Evolutionary conservation across 768 basidiomycete genomes (phyloP), one percentile per base, ranked within the genome.

Genomic region (Dentipellis fragilis): DNA sequence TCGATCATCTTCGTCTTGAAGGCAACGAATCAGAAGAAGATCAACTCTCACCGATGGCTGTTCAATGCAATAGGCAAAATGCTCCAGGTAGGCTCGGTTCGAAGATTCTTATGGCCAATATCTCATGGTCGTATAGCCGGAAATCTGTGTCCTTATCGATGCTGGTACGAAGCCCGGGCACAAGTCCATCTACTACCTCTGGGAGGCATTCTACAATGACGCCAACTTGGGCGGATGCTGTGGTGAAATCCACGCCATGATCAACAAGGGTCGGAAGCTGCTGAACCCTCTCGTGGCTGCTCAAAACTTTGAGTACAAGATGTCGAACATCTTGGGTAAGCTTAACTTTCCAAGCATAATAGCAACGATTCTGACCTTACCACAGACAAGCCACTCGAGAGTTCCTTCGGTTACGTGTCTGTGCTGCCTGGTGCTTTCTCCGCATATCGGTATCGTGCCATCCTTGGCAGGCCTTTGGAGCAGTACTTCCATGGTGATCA

Each of bases 271-370:
- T 46, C 84, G 70, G 70, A 96, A 96, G 69, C 80, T 97, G 22
- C 68, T 97, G 58, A 97, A 97, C 65, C 94, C 92, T 17, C 73
- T 93, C 50, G 80, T 97, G 34, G 94, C 94, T 8, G 93, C 94
- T 14, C 94, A 97, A 69, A 96, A 97, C 71, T 94, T 94, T 63
- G 93, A 94, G 72, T 96, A 96, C 74, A 96, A 93, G 73, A 95
- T 97, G 90, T 93, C 91, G 47, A 96, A 97, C 71, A 96, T 98
- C 65, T 75, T 97, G 29, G 88, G 85, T 83, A 62, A 54, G 74
- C 55, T 35, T 49, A 14, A 10, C n/a, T 14, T 36, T 22, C 14
- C 40, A 14, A 37, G n/a, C 19, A 12, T 36, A 45, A 36, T 36
- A 16, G 29, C 49, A 19, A 49, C 10, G 9, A 19, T 6, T 51